These are phyloP conservation scores for Zygosaccharomyces pseudobailii DNA, from an alignment of 1,139 yeast species.

Conservation along the genomic window DNA sequence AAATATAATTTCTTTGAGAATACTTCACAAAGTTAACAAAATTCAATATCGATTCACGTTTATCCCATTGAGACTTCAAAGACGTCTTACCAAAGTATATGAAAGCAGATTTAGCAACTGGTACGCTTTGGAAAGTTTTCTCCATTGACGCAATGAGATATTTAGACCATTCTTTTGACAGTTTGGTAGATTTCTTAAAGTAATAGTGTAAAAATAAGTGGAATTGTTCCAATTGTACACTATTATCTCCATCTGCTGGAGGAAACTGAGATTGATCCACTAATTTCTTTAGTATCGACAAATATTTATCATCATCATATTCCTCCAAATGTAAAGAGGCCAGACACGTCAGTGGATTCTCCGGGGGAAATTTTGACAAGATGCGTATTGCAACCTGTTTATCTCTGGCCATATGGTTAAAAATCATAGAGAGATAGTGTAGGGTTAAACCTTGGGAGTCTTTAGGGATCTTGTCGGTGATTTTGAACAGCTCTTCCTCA, in stretches of 20 bases:
- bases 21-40: conserved; percentile 29
- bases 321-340: conserved; percentile 11
- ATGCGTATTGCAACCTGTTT: not conserved
- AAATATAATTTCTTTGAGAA: conserved; percentile 20
- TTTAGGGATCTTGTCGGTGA: conserved; percentile 12
- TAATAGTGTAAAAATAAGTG: conserved; percentile 24
- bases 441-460: conserved; percentile 16
- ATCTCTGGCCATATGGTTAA: conserved; percentile 8
- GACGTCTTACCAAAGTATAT: conserved; percentile 15
- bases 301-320: conserved; percentile 17
- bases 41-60: conserved; percentile 26
- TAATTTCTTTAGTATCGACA: conserved; percentile 19
- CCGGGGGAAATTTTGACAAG: conserved; percentile 8
- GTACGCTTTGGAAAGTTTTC: conserved; percentile 31
- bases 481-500: conserved; percentile 6
- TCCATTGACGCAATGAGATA: conserved; percentile 27
- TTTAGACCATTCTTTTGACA: conserved; percentile 23
- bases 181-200: conserved; percentile 12
- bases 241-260: conserved; percentile 40
- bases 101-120: conserved; percentile 29
- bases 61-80: conserved; percentile 10
- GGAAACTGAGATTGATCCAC: conserved; percentile 39
- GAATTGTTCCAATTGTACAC: conserved; percentile 34
- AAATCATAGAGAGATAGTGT: conserved; percentile 14
- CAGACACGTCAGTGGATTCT: conserved; percentile 6